Evolutionary conservation across 2,329 filamentous ascomycete species (phyloP).

Genomic region (Colletotrichum chlorophyti): DNA sequence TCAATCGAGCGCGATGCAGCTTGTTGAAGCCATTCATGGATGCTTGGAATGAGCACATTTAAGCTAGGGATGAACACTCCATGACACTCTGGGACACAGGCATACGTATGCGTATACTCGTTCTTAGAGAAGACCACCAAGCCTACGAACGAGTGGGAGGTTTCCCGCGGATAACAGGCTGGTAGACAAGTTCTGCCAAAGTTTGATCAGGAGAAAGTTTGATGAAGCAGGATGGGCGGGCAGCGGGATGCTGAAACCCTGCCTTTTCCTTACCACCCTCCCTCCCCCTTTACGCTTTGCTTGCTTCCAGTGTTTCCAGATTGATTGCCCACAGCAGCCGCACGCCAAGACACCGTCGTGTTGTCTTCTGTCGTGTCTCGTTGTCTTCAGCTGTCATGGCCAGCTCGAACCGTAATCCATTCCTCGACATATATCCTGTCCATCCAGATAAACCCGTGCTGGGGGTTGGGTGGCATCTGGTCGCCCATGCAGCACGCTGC

Average conservation of each 20-base stretch:
- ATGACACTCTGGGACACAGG: no score
- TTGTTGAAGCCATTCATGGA: no score
- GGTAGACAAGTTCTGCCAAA: slow-evolving; percentile 2
- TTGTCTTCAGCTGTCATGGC: not conserved
- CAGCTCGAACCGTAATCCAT: no score
- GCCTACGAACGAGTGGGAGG: no score
- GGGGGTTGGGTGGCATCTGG: slow-evolving; percentile 1
- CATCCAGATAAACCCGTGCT: no score
- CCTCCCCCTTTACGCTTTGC: not conserved
- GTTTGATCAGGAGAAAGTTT: slow-evolving; percentile 17
- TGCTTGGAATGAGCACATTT: no score
- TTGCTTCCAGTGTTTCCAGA: slow-evolving; percentile 3
- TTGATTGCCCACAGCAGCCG: slow-evolving; percentile 9
- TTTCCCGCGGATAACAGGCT: not conserved
- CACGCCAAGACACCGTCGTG: slow-evolving; percentile 9
- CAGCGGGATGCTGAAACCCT: slow-evolving; percentile 26
- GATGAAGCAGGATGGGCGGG: slow-evolving; percentile 21
- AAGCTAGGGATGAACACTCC: no score
- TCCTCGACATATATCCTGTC: no score
- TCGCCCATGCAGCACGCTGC: not conserved
- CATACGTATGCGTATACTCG: no score
- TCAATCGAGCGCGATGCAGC: no score
- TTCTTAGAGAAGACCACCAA: no score
- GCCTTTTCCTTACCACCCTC: not conserved
- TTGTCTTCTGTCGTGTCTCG: not conserved